Conservation (phyloP, 2,329 filamentous ascomycete genomes). For the Niveomyces coronatus region DNA sequence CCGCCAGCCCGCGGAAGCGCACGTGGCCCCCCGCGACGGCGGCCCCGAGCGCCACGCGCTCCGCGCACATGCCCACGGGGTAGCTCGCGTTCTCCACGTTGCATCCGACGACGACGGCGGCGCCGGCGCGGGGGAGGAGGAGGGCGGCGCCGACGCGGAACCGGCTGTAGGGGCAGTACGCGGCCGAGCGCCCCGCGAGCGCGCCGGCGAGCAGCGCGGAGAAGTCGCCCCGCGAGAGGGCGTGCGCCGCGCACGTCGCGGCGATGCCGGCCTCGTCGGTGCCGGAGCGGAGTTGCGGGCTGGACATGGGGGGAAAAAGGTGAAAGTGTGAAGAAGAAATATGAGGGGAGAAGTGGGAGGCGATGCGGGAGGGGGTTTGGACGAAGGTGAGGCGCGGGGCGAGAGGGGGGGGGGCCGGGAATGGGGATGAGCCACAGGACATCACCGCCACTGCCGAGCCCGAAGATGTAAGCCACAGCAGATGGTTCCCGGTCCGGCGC, state of each 20-base stretch:
- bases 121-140: constrained; percentile 37
- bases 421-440: too few species aligned
- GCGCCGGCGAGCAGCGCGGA: constrained; percentile 50
- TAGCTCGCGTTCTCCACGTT: constrained; percentile 93
- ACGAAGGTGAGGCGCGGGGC: background rate
- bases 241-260: constrained; percentile 22
- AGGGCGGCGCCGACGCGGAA: constrained; percentile 85
- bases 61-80: constrained; percentile 90
- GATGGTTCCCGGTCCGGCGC: too few species aligned
- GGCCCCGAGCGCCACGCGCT: constrained; percentile 77
- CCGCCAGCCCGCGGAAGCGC: constrained; percentile 67
- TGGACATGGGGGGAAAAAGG: constrained; percentile 13
- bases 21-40: constrained; percentile 55
- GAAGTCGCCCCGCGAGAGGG: constrained; percentile 55
- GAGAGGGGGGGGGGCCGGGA: background rate
- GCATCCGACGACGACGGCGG: constrained; percentile 44
- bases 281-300: constrained; percentile 15
- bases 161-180: constrained; percentile 88
- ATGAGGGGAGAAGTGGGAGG: background rate
- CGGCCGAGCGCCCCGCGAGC: constrained; percentile 60
- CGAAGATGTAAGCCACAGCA: too few species aligned
- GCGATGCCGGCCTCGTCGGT: constrained; percentile 19
- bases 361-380: background rate
- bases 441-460: too few species aligned
- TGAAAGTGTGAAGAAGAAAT: background rate